phyloP scores from a whole-genome alignment of 1,139 yeast genomes.

The Yamadazyma kanchanaburiensis region DNA sequence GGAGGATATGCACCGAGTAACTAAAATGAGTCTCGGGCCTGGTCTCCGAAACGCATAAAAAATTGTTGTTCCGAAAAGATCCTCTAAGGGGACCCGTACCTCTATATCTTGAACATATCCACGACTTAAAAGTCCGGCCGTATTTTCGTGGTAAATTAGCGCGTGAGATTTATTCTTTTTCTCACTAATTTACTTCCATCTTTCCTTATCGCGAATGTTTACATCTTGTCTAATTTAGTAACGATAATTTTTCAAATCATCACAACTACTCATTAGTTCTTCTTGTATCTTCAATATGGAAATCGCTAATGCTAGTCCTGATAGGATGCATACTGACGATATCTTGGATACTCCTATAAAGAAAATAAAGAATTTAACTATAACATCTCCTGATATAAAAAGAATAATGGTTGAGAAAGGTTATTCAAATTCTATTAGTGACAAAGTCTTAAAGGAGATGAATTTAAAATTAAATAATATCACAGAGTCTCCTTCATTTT shows the following conservation, averaged over 20 bases:
- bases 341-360: slow-evolving; percentile 39
- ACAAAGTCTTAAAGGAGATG: slow-evolving; percentile 40
- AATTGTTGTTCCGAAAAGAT: too few relatives aligned
- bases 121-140: too few relatives aligned
- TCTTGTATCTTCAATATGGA: too few relatives aligned
- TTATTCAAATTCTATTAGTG: slow-evolving; percentile 38
- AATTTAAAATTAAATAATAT: slow-evolving; percentile 23
- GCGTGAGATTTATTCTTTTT: too few relatives aligned
- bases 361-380: slow-evolving; percentile 29
- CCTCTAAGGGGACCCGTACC: too few relatives aligned
- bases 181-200: too few relatives aligned
- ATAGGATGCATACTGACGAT: slow-evolving; percentile 4
- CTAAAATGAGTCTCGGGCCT: too few relatives aligned
- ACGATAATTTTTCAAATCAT: not conserved
- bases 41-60: too few relatives aligned
- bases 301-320: too few relatives aligned
- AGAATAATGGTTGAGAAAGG: slow-evolving; percentile 37
- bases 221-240: not conserved
- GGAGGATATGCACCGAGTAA: too few relatives aligned
- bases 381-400: slow-evolving; percentile 28
- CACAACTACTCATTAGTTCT: not conserved
- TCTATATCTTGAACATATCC: too few relatives aligned
- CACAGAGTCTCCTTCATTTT: slow-evolving; percentile 5
- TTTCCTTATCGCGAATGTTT: slow-evolving; percentile 1
- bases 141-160: too few relatives aligned